Evolutionary conservation across 202 grass and related monocot genomes (phyloP), one percentile per base, ranked within the genome.

Genomic region (Zoysia matrella): DNA sequence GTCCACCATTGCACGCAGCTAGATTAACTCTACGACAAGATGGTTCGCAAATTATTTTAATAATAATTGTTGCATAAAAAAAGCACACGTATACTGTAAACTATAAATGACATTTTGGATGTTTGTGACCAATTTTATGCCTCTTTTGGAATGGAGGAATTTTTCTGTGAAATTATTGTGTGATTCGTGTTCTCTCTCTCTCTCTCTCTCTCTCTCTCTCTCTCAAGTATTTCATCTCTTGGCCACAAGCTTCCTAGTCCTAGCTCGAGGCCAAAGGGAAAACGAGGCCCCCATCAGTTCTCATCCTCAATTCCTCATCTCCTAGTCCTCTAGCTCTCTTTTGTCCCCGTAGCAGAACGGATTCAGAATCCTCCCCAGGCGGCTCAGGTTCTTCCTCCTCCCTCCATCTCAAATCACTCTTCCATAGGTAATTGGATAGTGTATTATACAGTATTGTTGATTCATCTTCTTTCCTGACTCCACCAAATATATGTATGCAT

Each of bases 261-360:
- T 30, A 30, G 22, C 79, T 71, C 65, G 65, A 81, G 77, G 82
- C 48, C 86, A 70, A 88, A 88, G 86, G 76, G 61, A 76, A 86
- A 76, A 80, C 71, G 57, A 87, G 78, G 65, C 49, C 72, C 39
- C 71, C 78, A 48, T 86, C 84, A 83, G 57, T 46, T 65, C 73
- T 78, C 64, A 3, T 67, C 61, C 45, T 60, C 52, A 30, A 30
- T 30, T 30, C 22, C 22, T 58, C 50, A 11, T 82, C 80, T 71
- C 18, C 74, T 83, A 52, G 47, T 69, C 16, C 52, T 68, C 56
- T 15, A 62, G 7, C 41, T 50, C 12, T 50, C 18, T 12, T 44
- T 68, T 67, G 73, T 60, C 80, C 48, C 67, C 30, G 60, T 60
- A 85, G 60, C 47, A 78, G 62, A 69, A 72, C 60, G 52, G 58